Percentiles rank a stretch among this genome's conserved stretches.
Conservation (phyloP, 306 rosid species). For the Benincasa hispida region DNA sequence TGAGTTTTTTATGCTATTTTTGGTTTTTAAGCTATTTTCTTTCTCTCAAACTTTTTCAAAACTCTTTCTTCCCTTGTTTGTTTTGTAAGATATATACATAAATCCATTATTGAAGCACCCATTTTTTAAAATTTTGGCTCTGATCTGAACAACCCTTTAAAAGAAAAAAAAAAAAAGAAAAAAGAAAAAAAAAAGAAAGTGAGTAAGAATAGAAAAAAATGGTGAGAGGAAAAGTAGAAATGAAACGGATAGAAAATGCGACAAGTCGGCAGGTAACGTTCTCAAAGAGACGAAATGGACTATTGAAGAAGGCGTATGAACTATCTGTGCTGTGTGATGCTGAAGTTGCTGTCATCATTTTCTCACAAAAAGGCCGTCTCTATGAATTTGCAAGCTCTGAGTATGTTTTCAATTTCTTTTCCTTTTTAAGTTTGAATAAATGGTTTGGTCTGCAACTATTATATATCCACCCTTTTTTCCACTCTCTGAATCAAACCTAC, state of each 20-base stretch:
- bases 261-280: slow-evolving; percentile 67
- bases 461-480: not conserved
- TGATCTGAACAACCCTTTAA: too few species aligned
- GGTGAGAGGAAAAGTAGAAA: slow-evolving; percentile 59
- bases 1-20: not conserved
- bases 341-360: slow-evolving; percentile 60
- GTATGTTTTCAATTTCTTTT: slow-evolving; percentile 22
- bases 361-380: slow-evolving; percentile 54
- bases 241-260: slow-evolving; percentile 44
- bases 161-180: too few species aligned
- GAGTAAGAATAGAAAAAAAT: slow-evolving; percentile 3
- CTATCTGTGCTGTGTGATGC: slow-evolving; percentile 76
- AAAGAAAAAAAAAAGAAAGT: too few species aligned
- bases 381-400: slow-evolving; percentile 46
- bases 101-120: not conserved
- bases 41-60: too few species aligned
- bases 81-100: not conserved
- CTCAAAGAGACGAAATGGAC: slow-evolving; percentile 62
- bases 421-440: not conserved
- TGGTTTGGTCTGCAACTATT: not conserved
- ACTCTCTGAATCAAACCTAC: not conserved
- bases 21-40: not conserved
- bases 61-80: not conserved
- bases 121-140: too few species aligned
- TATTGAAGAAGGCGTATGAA: slow-evolving; percentile 77